Percentiles rank a stretch among this genome's conserved stretches.
Conservation (phyloP, 2,329 filamentous ascomycete species). For the Penicillium crustosum region DNA sequence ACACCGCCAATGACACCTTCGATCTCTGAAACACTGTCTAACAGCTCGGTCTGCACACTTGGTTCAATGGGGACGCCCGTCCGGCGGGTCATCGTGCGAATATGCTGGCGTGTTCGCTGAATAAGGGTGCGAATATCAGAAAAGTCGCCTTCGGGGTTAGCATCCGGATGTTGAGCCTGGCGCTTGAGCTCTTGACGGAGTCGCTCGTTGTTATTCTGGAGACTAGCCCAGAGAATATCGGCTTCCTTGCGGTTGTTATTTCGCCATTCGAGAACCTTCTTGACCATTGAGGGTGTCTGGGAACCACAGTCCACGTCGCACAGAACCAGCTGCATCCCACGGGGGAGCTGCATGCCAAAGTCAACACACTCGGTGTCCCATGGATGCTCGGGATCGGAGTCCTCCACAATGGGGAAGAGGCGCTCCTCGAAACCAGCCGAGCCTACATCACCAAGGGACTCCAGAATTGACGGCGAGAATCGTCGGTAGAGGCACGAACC, state of each 20-base stretch:
- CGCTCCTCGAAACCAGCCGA: conserved; percentile 64
- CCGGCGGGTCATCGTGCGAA: conserved; percentile 72
- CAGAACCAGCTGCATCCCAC: conserved; percentile 77
- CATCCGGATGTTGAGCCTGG: conserved; percentile 48
- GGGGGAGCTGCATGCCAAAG: conserved; percentile 68
- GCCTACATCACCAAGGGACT: conserved; percentile 65
- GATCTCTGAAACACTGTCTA: conserved; percentile 71
- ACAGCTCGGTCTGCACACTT: conserved; percentile 73
- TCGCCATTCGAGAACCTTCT: conserved; percentile 82
- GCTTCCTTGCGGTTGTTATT: conserved; percentile 64
- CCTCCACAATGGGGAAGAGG: conserved; percentile 67
- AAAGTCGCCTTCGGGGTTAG: conserved; percentile 48
- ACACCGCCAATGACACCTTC: conserved; percentile 86
- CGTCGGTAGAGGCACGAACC: conserved; percentile 87
- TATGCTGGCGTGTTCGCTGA: conserved; percentile 55
- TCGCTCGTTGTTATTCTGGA: conserved; percentile 73
- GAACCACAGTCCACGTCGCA: conserved; percentile 95
- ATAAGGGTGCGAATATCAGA: conserved; percentile 55
- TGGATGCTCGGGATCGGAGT: conserved; percentile 46
- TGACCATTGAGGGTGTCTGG: conserved; percentile 94
- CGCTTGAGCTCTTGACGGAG: conserved; percentile 64
- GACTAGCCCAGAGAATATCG: conserved; percentile 67
- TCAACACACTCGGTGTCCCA: conserved; percentile 83
- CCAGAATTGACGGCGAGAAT: conserved; percentile 80
- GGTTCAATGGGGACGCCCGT: conserved; percentile 89